Base-by-base conservation (phyloP, 2,329 filamentous ascomycete genomes). In the Pochonia chlamydosporia region DNA sequence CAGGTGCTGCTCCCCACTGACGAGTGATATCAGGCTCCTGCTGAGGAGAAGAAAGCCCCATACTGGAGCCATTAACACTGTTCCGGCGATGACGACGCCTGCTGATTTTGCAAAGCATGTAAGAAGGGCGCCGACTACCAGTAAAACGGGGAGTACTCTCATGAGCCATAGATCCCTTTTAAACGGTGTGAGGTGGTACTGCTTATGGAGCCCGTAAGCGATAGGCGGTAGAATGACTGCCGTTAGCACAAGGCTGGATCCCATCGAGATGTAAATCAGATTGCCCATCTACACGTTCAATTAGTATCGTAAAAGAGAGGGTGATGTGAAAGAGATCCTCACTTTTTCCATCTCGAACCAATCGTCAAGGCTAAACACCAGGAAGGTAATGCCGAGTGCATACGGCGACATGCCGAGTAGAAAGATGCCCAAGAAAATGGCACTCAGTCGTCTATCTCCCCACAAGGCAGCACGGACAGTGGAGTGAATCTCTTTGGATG, bases 131-230 rank as follows among this genome's bases (percentile, higher is more conserved):
- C 46, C 46, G 11, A 42, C 21, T 3, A 48, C 21, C 5, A 48
- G 33, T 11, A 36, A 20, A 16, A 44, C 11, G 26, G 28, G n/a
- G 14, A 44, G 31, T 3, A 26, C 46, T 44, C 46, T 25, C 21
- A 41, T 41, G 7, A 48, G 46, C 40, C 40, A 48, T 21, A 48
- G 21, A 25, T 48, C 41, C 28, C 35, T 44, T 18, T 44, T 20
- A 1, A 44, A 18, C 14, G 41, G 46, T 4, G 26, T 40, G 18
- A 44, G 40, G 14, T 21, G 40, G 14, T 33, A 33, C 3, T 40
- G 33, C 25, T 35, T 43, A n/a, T n/a, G 23, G 40, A 48, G 40
- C 18, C 43, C 26, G 21, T 43, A 33, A 24, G 40, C 35, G 10
- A 41, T 35, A 18, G 24, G 28, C 16, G 46, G 41, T 14, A 48